A percentile compares a stretch with the other conserved stretches of the same genome.
phyloP scores from a whole-genome alignment of 2,329 filamentous ascomycete species.

The Dryadomyces quercus-mongolicae region DNA sequence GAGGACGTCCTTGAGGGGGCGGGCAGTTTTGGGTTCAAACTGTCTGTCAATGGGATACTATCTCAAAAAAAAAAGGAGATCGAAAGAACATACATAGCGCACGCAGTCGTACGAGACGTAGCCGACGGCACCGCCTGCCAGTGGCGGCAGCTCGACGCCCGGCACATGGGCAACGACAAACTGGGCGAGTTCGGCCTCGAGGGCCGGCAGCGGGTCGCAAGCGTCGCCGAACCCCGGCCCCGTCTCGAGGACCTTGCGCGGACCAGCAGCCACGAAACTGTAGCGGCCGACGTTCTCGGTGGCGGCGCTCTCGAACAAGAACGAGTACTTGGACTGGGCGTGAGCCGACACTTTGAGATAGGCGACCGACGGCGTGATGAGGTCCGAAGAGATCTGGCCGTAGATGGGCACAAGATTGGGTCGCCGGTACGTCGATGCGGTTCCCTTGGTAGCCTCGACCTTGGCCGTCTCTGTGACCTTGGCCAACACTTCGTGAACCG shows the following conservation, averaged over 20 bases:
- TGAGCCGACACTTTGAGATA: conserved; percentile 82
- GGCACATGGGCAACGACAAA: conserved; percentile 75
- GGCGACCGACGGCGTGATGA: conserved; percentile 87
- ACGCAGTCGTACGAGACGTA: conserved; percentile 98
- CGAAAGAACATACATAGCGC: conserved; percentile 35
- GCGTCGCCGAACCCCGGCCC: conserved; percentile 78
- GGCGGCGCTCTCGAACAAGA: conserved; percentile 90
- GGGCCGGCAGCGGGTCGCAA: conserved; percentile 69
- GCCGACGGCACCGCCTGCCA: conserved; percentile 87
- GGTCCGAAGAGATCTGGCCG: conserved; percentile 48
- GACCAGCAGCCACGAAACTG: conserved; percentile 71
- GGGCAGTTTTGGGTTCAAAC: conserved; percentile 93
- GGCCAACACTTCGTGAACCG: conserved; percentile 12
- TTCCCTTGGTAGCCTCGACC: conserved; percentile 6
- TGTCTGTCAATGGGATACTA: conserved; percentile 22
- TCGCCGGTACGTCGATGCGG: conserved; percentile 6
- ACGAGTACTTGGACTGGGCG: conserved; percentile 58
- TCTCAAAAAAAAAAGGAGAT: neutral
- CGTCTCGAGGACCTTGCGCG: conserved; percentile 71
- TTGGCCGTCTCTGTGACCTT: conserved; percentile 5
- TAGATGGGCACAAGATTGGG: conserved; percentile 15
- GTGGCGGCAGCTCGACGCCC: conserved; percentile 66
- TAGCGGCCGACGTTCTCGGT: conserved; percentile 86
- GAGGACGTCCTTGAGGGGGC: conserved; percentile 78
- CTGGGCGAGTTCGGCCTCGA: conserved; percentile 69